Percentiles rank a stretch among this genome's conserved stretches.
Conservation (phyloP, 169 alveolate genomes). For the Plasmodium coatneyi region DNA sequence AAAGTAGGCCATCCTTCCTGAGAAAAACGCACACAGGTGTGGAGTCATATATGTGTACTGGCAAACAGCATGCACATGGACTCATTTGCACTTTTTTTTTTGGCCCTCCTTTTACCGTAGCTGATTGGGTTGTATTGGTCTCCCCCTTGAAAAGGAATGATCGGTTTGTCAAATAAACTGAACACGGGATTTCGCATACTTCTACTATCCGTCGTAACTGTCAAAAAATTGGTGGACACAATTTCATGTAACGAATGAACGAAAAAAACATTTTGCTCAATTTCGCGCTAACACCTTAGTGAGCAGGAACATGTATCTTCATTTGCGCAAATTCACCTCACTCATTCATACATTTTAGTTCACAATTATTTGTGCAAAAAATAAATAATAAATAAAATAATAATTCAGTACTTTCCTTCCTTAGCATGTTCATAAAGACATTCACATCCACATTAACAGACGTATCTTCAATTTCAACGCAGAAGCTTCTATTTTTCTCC, state of each 20-base stretch:
- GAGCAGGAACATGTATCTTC: neutral
- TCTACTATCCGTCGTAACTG: conserved; percentile 37
- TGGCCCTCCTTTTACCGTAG: conserved; percentile 33
- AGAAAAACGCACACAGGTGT: neutral
- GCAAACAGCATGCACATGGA: neutral
- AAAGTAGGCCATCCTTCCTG: conserved; percentile 75
- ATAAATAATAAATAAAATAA: neutral
- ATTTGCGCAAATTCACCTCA: neutral
- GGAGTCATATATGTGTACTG: neutral
- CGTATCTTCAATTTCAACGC: conserved; percentile 73
- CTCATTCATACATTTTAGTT: neutral
- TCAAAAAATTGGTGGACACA: neutral
- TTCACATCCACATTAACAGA: conserved; percentile 61
- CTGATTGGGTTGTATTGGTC: conserved; percentile 55
- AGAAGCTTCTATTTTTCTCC: conserved; percentile 39
- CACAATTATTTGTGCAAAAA: neutral
- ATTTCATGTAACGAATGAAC: neutral
- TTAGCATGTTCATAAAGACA: conserved; percentile 30
- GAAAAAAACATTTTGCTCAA: neutral
- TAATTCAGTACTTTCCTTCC: conserved; percentile 47
- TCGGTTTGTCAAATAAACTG: conserved; percentile 62
- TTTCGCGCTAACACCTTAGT: neutral
- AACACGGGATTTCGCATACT: conserved; percentile 52
- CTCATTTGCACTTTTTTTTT: neutral
- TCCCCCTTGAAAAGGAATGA: conserved; percentile 30